These are phyloP conservation scores for Nemania bipapillata DNA, from an alignment of 2,329 filamentous ascomycete genomes.

Conservation along the genomic window DNA sequence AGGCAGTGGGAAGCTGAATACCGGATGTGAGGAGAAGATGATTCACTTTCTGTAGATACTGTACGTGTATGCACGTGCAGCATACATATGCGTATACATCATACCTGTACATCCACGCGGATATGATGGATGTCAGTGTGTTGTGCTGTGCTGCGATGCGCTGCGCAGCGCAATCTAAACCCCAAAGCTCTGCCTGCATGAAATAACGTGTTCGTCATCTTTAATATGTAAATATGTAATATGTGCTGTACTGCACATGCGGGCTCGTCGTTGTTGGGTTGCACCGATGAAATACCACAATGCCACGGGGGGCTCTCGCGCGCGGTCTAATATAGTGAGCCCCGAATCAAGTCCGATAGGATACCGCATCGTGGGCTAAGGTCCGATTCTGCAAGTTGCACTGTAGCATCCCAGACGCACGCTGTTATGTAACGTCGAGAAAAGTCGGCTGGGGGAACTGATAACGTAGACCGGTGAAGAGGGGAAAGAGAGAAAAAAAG, in stretches of 20 bases:
- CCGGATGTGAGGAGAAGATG: constrained; percentile 1
- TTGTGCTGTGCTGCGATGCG: too few relatives aligned
- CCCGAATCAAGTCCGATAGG: constrained; percentile 40
- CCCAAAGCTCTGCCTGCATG: constrained; percentile 36
- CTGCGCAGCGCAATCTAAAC: constrained; percentile 11
- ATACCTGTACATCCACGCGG: constrained; percentile 4
- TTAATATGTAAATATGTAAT: constrained; percentile 28
- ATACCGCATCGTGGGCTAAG: constrained; percentile 21
- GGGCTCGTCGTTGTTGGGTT: constrained; percentile 25
- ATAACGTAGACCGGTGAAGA: constrained; percentile 23
- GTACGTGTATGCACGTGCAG: not conserved
- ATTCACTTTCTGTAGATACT: not conserved
- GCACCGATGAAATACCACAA: constrained; percentile 33
- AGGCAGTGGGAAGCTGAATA: constrained; percentile 17
- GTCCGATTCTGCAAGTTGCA: constrained; percentile 32
- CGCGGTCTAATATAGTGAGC: constrained; percentile 28
- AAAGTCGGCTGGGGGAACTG: constrained; percentile 25
- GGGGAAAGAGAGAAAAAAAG: too few relatives aligned
- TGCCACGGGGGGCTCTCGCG: constrained; percentile 14
- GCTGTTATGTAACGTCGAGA: constrained; percentile 32
- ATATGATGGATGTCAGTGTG: constrained; percentile 29
- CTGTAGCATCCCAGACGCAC: constrained; percentile 17
- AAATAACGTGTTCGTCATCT: constrained; percentile 35
- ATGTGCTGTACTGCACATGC: too few relatives aligned
- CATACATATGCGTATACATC: not conserved